Percentiles rank a stretch among this genome's conserved stretches.
Evolutionary conservation across 345 rosid species (phyloP).

Genomic region (Linum tenue): DNA sequence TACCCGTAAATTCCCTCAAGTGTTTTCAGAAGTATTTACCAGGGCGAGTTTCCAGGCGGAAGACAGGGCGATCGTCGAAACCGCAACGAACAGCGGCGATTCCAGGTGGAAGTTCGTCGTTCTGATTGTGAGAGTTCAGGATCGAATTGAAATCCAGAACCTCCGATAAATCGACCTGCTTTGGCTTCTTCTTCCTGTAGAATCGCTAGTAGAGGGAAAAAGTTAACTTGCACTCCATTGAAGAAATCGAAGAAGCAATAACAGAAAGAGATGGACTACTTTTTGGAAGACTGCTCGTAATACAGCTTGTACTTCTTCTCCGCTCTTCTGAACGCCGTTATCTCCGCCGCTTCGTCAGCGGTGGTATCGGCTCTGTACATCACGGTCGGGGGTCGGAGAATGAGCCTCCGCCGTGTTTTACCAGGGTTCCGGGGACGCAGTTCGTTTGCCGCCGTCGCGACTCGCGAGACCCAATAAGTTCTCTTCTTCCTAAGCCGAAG

Average conservation of each 20-base stretch:
- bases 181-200: slow-evolving; percentile 66
- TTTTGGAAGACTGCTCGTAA: slow-evolving; percentile 55
- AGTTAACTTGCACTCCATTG: not conserved
- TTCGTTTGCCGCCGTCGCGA: not conserved
- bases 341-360: slow-evolving; percentile 41
- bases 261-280: slow-evolving; percentile 22
- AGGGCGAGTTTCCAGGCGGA: slow-evolving; percentile 58
- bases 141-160: slow-evolving; percentile 55
- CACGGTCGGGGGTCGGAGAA: not conserved
- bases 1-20: not conserved
- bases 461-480: not conserved
- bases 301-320: slow-evolving; percentile 90
- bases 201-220: not conserved
- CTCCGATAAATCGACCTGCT: slow-evolving; percentile 64
- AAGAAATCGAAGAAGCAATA: not conserved
- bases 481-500: too few species aligned
- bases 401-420: not conserved
- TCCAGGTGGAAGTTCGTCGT: slow-evolving; percentile 44
- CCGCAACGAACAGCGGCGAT: slow-evolving; percentile 24
- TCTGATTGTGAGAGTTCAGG: slow-evolving; percentile 31
- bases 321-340: slow-evolving; percentile 72
- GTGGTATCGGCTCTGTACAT: slow-evolving; percentile 59
- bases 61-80: slow-evolving; percentile 28
- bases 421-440: not conserved
- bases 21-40: slow-evolving; percentile 26